Evolutionary conservation across 805 yeast genomes (phyloP).

Genomic region (Wickerhamomyces mucosus): DNA sequence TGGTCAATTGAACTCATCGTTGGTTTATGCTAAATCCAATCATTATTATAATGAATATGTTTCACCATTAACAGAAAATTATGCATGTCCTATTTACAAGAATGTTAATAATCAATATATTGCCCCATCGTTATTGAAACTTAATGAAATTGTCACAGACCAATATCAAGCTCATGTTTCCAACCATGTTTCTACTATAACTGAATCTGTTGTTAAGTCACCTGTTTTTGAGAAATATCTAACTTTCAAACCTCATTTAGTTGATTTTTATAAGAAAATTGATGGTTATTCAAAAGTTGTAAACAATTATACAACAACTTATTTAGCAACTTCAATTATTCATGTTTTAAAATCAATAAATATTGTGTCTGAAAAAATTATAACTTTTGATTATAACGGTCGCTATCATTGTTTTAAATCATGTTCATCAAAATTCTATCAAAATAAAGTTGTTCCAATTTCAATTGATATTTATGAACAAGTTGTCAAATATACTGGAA

Average conservation of each 20-base stretch:
- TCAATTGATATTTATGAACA: not conserved
- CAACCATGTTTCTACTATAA: conserved; percentile 6
- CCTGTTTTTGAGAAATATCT: conserved; percentile 3
- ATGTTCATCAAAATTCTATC: not conserved
- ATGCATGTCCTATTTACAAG: conserved; percentile 2
- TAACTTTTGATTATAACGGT: not conserved
- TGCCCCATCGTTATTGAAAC: conserved; percentile 5
- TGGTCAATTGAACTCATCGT: conserved; percentile 7
- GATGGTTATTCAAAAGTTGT: not conserved
- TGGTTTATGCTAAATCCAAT: conserved; percentile 5
- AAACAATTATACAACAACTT: not conserved
- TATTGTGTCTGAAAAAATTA: not conserved
- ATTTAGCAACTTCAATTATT: not conserved
- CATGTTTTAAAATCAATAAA: not conserved
- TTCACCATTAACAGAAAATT: conserved; percentile 8
- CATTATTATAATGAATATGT: conserved; percentile 14
- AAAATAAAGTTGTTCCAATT: not conserved
- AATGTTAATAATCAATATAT: conserved; percentile 6
- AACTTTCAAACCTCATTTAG: not conserved
- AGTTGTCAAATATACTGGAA: not conserved
- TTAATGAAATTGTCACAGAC: not conserved
- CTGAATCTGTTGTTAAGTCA: conserved; percentile 4
- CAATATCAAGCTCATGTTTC: conserved; percentile 10
- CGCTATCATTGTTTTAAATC: not conserved
- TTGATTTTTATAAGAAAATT: not conserved